These are phyloP conservation scores for Saitozyma sp. DNA, from an alignment of 768 basidiomycete species.

Conservation along the genomic window DNA sequence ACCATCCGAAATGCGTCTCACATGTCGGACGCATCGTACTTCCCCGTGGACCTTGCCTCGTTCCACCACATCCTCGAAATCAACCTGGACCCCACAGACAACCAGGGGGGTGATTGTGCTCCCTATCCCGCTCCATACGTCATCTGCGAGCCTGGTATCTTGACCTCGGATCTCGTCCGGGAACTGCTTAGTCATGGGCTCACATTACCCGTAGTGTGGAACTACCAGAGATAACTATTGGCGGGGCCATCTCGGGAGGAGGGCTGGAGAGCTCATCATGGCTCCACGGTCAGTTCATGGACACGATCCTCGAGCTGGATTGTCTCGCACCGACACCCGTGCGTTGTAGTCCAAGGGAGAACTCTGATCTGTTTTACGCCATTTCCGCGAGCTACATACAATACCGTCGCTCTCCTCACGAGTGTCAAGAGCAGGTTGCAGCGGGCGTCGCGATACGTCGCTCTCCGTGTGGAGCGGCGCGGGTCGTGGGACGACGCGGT, in stretches of 20 bases:
- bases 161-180: conserved; percentile 9
- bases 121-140: conserved; percentile 4
- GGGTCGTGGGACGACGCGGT: conserved; percentile 5
- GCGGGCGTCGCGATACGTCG: conserved; percentile 12
- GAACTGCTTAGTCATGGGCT: conserved; percentile 11
- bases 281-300: conserved; percentile 18
- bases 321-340: conserved; percentile 10
- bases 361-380: conserved; percentile 21
- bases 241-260: conserved; percentile 21
- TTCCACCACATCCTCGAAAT: conserved; percentile 18
- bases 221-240: conserved; percentile 19
- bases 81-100: background rate
- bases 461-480: conserved; percentile 1
- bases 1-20: conserved; percentile 22
- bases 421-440: conserved; percentile 12
- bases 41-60: conserved; percentile 15
- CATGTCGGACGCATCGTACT: conserved; percentile 2
- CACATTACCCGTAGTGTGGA: conserved; percentile 17
- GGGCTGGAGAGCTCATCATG: conserved; percentile 15
- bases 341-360: conserved; percentile 3
- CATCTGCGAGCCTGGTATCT: conserved; percentile 14
- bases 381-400: conserved; percentile 28
- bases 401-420: conserved; percentile 18
- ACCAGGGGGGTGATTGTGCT: too few relatives aligned
- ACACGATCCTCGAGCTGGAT: conserved; percentile 20